A percentile compares a stretch with the other conserved stretches of the same genome.
These are phyloP conservation scores for Penicillium bovifimosum DNA, from an alignment of 495 filamentous ascomycete species.

Conservation along the genomic window DNA sequence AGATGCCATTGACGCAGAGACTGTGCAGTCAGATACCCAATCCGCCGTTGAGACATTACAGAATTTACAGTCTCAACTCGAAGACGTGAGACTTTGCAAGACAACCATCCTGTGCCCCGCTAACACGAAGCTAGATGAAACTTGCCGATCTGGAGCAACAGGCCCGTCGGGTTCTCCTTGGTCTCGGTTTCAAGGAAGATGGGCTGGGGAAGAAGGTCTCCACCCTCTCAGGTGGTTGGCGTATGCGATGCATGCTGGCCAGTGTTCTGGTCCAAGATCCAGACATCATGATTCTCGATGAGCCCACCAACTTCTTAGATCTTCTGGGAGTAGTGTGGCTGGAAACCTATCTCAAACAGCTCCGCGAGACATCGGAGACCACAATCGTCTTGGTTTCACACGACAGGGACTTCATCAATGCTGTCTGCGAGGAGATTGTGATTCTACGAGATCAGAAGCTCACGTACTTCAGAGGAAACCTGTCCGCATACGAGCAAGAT, in stretches of 20 bases:
- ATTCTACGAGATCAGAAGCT: constrained; percentile 60
- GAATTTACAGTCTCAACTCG: constrained; percentile 53
- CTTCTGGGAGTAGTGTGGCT: constrained; percentile 80
- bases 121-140: constrained; percentile 30
- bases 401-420: constrained; percentile 68
- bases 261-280: constrained; percentile 61
- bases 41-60: constrained; percentile 57
- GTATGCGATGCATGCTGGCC: constrained; percentile 66
- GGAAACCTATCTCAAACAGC: constrained; percentile 56
- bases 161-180: constrained; percentile 58
- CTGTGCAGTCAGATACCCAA: constrained; percentile 55
- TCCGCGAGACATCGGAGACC: constrained; percentile 36
- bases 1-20: constrained; percentile 48
- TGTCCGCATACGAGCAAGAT: constrained; percentile 61
- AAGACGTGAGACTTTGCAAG: constrained; percentile 33
- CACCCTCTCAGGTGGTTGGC: constrained; percentile 74
- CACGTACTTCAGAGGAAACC: constrained; percentile 63
- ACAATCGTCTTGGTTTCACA: constrained; percentile 70
- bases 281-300: constrained; percentile 78
- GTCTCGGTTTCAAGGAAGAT: constrained; percentile 66
- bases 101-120: not conserved
- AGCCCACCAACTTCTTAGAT: constrained; percentile 83
- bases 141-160: constrained; percentile 47
- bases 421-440: constrained; percentile 69
- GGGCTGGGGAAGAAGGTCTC: constrained; percentile 50